phyloP scores from a whole-genome alignment of 805 yeast species.

The Schwanniomyces sp. region DNA sequence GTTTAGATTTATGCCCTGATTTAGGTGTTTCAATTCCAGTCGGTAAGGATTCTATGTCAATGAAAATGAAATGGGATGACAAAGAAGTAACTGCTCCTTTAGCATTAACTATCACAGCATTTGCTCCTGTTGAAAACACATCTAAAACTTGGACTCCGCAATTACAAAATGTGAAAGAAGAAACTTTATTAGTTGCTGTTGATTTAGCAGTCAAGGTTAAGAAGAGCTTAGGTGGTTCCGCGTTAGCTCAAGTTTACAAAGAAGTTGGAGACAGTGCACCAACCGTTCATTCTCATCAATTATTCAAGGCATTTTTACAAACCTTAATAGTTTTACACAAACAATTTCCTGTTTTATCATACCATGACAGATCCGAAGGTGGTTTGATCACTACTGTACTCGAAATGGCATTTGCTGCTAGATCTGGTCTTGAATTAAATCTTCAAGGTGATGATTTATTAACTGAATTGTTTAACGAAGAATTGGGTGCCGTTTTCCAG shows the following conservation, averaged over 20 bases:
- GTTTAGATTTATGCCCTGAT: conserved; percentile 90
- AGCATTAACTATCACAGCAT: conserved; percentile 87
- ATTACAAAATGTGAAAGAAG: conserved; percentile 50
- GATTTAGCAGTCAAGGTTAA: conserved; percentile 62
- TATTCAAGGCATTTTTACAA: conserved; percentile 68
- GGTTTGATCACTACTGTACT: conserved; percentile 81
- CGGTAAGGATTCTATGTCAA: conserved; percentile 98
- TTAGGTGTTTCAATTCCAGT: conserved; percentile 93
- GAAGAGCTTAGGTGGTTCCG: conserved; percentile 83
- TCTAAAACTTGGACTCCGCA: conserved; percentile 95
- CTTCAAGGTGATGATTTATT: conserved; percentile 46
- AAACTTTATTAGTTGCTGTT: conserved; percentile 70
- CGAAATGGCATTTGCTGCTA: conserved; percentile 97
- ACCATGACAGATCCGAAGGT: conserved; percentile 97
- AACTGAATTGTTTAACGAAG: conserved; percentile 80
- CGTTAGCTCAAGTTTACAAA: conserved; percentile 88
- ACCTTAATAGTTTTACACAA: conserved; percentile 74
- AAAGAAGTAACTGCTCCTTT: conserved; percentile 95
- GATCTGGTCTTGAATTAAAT: conserved; percentile 73
- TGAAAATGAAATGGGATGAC: conserved; percentile 97
- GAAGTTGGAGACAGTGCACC: conserved; percentile 85
- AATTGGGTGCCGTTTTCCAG: conserved; percentile 96
- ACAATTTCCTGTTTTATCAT: conserved; percentile 67
- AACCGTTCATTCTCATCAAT: conserved; percentile 66
- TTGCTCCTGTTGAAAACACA: conserved; percentile 82